phyloP scores from a whole-genome alignment of 2,329 filamentous ascomycete species.

The Talaromyces pinophilus region DNA sequence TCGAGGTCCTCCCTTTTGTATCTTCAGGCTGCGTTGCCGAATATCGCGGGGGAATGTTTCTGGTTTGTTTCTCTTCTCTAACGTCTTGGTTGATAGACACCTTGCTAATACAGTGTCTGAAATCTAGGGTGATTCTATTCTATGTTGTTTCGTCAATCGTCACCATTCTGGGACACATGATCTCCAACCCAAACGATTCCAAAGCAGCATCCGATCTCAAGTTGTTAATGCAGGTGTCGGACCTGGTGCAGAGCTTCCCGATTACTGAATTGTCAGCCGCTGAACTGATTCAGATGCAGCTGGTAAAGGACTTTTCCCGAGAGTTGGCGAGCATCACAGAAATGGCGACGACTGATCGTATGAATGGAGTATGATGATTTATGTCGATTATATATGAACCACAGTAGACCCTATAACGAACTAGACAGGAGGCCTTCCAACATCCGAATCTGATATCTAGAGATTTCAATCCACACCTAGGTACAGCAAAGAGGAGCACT shows the following conservation, averaged over 20 bases:
- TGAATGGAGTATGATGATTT: not conserved
- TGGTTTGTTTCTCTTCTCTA: not conserved
- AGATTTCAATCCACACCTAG: no score
- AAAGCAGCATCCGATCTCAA: not conserved
- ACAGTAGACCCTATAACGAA: no score
- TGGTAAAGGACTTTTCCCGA: constrained; percentile 6
- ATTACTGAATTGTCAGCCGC: not conserved
- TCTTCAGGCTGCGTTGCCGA: not conserved
- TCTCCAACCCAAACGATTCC: not conserved
- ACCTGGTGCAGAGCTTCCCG: not conserved
- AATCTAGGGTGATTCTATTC: not conserved
- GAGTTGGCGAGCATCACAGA: not conserved
- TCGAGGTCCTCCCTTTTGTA: not conserved
- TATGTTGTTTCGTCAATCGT: constrained; percentile 1
- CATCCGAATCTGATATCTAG: no score
- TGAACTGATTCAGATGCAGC: not conserved
- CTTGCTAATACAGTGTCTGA: not conserved
- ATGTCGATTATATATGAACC: no score
- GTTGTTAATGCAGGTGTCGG: not conserved
- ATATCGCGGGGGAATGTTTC: not conserved
- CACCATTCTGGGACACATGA: not conserved
- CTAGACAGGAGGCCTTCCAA: no score
- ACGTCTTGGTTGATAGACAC: not conserved
- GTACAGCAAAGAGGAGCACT: no score
- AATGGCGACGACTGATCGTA: not conserved